Percentiles rank a stretch among this genome's conserved stretches.
Conservation (phyloP, 192 early-diverging fungal species). For the Umbelopsis vinacea region DNA sequence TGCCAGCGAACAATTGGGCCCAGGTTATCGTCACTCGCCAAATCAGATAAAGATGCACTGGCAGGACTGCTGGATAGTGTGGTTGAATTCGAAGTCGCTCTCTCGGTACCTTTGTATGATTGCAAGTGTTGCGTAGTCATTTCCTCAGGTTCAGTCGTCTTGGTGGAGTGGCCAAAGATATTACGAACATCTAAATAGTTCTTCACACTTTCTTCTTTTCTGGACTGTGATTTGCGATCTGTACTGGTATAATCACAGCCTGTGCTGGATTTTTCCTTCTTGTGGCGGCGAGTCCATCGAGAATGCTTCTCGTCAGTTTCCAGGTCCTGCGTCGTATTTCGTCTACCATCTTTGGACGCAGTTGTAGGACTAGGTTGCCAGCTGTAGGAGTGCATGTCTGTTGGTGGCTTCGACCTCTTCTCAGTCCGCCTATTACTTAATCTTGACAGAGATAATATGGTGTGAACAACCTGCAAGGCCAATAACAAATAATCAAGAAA, state of each 20-base stretch:
- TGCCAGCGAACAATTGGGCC: conserved; percentile 6
- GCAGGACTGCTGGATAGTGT: background rate
- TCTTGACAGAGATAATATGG: conserved; percentile 29
- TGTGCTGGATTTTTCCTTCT: background rate
- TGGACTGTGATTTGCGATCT: background rate
- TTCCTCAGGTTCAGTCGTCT: background rate
- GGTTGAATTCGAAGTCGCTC: background rate
- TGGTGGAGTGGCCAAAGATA: background rate
- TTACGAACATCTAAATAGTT: conserved; percentile 6
- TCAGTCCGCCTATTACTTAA: conserved; percentile 20
- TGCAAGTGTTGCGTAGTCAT: background rate
- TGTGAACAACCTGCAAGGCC: conserved; percentile 31
- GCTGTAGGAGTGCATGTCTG: background rate
- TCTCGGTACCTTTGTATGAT: background rate
- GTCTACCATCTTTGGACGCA: background rate
- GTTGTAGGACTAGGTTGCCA: background rate
- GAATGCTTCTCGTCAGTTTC: background rate
- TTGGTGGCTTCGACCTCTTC: background rate
- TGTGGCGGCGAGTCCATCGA: background rate
- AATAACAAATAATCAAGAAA: background rate
- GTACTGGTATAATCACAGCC: background rate
- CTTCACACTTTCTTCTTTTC: background rate
- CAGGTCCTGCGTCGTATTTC: background rate
- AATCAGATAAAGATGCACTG: background rate
- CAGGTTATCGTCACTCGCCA: background rate